A percentile compares a stretch with the other conserved stretches of the same genome.
These are phyloP conservation scores for Boehmeria nivea DNA, from an alignment of 306 rosid genomes.

Conservation along the genomic window DNA sequence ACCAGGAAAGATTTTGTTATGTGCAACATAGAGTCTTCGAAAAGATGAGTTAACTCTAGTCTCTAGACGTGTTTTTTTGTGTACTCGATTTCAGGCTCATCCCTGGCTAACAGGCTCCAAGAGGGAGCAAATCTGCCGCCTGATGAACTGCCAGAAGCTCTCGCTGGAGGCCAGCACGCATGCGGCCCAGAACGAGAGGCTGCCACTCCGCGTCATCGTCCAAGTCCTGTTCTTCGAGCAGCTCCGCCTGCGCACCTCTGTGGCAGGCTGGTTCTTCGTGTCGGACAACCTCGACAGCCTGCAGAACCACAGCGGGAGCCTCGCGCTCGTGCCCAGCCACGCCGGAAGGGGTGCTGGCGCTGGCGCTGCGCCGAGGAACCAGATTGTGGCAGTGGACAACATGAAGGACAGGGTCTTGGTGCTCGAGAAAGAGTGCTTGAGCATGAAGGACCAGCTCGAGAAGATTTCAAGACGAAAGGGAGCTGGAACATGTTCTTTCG, in stretches of 20 bases:
- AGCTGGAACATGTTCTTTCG: constrained; percentile 60
- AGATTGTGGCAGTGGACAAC: constrained; percentile 36
- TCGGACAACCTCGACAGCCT: constrained; percentile 64
- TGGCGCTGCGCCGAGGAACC: constrained; percentile 6
- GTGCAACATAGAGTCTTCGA: too few species aligned
- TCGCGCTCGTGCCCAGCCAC: constrained; percentile 32
- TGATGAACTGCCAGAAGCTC: constrained; percentile 89
- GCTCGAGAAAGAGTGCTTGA: constrained; percentile 71
- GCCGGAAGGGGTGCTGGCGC: not conserved
- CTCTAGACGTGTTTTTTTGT: too few species aligned
- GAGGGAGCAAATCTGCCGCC: constrained; percentile 81
- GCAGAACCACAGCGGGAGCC: constrained; percentile 42
- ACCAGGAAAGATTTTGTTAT: too few species aligned
- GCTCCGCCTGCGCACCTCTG: constrained; percentile 73
- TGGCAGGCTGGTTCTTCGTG: constrained; percentile 71
- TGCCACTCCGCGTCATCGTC: constrained; percentile 73
- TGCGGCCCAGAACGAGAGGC: constrained; percentile 89
- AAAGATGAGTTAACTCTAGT: too few species aligned
- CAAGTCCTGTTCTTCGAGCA: constrained; percentile 94
- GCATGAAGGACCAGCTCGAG: constrained; percentile 70
- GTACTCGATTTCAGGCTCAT: constrained; percentile 63
- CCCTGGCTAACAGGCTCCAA: constrained; percentile 73
- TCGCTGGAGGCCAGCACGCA: constrained; percentile 92
- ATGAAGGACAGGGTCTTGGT: constrained; percentile 59
- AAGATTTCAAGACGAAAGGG: constrained; percentile 63